Evolutionary conservation across 345 rosid genomes (phyloP), one percentile per base, ranked within the genome.

Genomic region (Eutrema yunnanense): DNA sequence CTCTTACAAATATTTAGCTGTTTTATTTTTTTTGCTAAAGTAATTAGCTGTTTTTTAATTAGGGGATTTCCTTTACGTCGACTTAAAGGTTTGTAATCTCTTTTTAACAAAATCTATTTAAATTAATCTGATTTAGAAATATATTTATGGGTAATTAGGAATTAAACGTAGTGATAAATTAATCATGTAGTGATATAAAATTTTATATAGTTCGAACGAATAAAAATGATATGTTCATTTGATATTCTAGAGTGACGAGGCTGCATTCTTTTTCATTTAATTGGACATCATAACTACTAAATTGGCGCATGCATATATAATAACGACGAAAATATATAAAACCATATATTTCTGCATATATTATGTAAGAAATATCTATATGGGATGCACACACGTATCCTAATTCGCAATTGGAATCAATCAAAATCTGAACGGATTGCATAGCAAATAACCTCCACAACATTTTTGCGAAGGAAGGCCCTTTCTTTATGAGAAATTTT

Each of bases 221-320:
- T 16, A 19, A 19, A 19, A 47, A 43, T 34, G 61, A 43, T 12
- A 61, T 48, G 4, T 12, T n/a, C 8, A 5, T 5, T 27, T 10
- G 41, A 66, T 10, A 56, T 19, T 33, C 3, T 54, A 54, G 58
- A 40, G 19, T 58, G 60, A 30, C 36, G 43, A 60, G 22, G 3
- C 2, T 19, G 22, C 22, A 19, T 19, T 19, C 13, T 43, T 51
- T 61, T 14, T 12, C 27, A 13, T 1, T 51, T 42, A 1, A 22
- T 61, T 41, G 53, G 71, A 56, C 65, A 65, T 63, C 71, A 30
- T 26, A 29, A 47, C 65, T 37, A 73, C 40, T 27, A 40, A 48
- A 14, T 56, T 41, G 43, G 8, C 47, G 65, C 77, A 73, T 73
- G 72, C 72, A 73, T 73, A 67, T 66, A 57, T 57, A 66, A 49